A percentile compares a stretch with the other conserved stretches of the same genome.
Conservation (phyloP, 139 green algal species). For the Chlorella sp. region DNA sequence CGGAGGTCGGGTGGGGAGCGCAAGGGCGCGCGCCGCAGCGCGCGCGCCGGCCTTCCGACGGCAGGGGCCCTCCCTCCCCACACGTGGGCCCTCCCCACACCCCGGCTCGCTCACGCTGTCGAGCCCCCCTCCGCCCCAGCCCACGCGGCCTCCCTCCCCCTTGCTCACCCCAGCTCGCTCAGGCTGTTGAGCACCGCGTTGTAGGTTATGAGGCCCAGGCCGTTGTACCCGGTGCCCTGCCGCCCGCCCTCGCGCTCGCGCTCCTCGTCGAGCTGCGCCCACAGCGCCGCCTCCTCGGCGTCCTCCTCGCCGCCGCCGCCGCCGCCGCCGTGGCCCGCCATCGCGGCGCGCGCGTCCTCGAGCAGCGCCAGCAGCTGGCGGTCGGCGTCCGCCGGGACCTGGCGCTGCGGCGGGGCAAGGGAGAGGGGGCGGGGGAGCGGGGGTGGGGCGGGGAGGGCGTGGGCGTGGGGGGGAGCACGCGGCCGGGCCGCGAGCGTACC, state of each 20-base stretch:
- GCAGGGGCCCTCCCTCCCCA: background rate
- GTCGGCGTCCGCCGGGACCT: background rate
- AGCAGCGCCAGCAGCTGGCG: conserved; percentile 9
- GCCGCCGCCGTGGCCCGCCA: background rate
- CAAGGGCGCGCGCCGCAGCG: too few species aligned
- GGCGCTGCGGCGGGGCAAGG: background rate
- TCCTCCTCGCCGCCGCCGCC: background rate
- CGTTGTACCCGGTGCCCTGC: background rate
- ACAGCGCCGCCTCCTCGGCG: background rate
- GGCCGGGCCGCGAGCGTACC: too few species aligned
- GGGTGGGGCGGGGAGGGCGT: too few species aligned
- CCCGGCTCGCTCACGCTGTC: too few species aligned
- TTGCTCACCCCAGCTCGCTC: conserved; percentile 27
- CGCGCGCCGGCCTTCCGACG: background rate
- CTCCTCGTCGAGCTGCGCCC: background rate
- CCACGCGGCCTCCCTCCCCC: background rate
- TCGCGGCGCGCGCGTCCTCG: background rate
- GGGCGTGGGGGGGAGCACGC: too few species aligned
- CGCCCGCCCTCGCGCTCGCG: background rate
- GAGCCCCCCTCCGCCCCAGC: too few species aligned
- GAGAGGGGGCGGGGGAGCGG: background rate
- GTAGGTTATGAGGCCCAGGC: conserved; percentile 16
- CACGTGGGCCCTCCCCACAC: too few species aligned
- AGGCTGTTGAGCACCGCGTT: conserved; percentile 31
- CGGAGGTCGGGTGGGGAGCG: too few species aligned